Evolutionary conservation across 1,284 basidiomycete genomes (phyloP).

Genomic region (Ceratobasidium sp.): DNA sequence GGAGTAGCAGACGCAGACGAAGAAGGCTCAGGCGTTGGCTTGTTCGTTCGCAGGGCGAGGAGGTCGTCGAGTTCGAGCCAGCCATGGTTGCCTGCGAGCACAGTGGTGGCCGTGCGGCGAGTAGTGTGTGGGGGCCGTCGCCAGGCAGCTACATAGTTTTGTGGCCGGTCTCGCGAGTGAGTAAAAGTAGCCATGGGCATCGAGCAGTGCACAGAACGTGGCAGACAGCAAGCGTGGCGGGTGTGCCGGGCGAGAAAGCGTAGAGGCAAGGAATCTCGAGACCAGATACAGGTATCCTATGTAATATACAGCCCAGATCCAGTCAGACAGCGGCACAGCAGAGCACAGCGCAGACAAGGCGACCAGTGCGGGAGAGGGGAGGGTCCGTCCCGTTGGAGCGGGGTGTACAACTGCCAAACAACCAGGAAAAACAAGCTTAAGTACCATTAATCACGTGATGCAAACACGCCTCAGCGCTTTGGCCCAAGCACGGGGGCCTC

Average conservation of each 20-base stretch:
- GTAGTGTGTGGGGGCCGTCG: conserved; percentile 19
- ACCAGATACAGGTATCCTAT: background rate
- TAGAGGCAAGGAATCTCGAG: conserved; percentile 1
- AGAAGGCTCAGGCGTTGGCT: conserved; percentile 25
- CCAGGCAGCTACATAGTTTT: conserved; percentile 21
- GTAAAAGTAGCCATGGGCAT: conserved; percentile 34
- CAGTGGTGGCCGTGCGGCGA: conserved; percentile 36
- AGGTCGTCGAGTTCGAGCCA: conserved; percentile 28
- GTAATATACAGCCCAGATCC: conserved; percentile 19
- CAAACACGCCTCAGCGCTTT: conserved; percentile 18
- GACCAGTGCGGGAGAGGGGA: background rate
- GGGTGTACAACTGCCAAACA: conserved; percentile 30
- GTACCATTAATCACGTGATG: conserved; percentile 33
- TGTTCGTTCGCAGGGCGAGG: conserved; percentile 1
- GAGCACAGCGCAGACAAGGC: background rate
- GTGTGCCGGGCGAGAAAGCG: background rate
- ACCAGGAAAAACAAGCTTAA: conserved; percentile 40
- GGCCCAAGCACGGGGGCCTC: background rate
- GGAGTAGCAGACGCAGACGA: background rate
- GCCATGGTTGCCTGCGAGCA: conserved; percentile 33
- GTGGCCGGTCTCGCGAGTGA: conserved; percentile 12
- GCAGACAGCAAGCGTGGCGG: conserved; percentile 14
- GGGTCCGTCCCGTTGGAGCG: conserved; percentile 41
- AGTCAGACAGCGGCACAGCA: conserved; percentile 11
- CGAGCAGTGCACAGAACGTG: background rate